Base-by-base conservation (phyloP, 2,329 filamentous ascomycete species). In the Triangularia setosa region DNA sequence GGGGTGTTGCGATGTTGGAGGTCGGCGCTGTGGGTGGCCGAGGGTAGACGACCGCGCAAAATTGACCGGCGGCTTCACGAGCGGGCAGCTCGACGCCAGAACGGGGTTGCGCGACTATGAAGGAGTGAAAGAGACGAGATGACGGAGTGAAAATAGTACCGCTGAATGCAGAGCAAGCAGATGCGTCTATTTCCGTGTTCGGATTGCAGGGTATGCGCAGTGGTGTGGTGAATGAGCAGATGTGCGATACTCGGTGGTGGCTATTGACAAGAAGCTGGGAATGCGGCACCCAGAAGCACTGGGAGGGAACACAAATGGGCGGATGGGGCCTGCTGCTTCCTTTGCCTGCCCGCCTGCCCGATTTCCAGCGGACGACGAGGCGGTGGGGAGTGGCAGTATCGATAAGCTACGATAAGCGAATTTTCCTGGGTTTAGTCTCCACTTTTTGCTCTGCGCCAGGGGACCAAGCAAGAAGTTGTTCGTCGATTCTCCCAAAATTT, bases 341-440 rank as follows among this genome's bases (percentile, higher is more conserved):
- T 54, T 68, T 68, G 70, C 68, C 66, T 67, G 65, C 69, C 70
- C 68, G 66, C 68, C 65, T 63, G 63, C 60, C 61, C 64, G 63
- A 63, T 63, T 63, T 64, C 55, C 58, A 64, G 63, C 48, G 48
- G 59, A 57, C 57, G 40, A 35, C 57, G 61, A 30, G 53, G 69
- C 68, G 69, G 69, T 70, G 60, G 60, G 33, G 2, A 7, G 14
- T 24, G 70, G 68, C 70, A 72, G 64, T 64, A 59, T 18, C 48
- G 70, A 72, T 72, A 72, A 71, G 63, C 16, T 25, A 35, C 64
- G 67, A 69, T 69, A 71, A 69, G 64, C 58, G 70, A 71, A 70
- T 69, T 72, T 71, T 71, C 64, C 63, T 60, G 63, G 40, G 8
- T n/a, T 25, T 4, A 9, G 12, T 35, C 23, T 28, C 55, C 55